A percentile compares a stretch with the other conserved stretches of the same genome.
Evolutionary conservation across 495 filamentous ascomycete species (phyloP).

Genomic region (Tuber indicum): DNA sequence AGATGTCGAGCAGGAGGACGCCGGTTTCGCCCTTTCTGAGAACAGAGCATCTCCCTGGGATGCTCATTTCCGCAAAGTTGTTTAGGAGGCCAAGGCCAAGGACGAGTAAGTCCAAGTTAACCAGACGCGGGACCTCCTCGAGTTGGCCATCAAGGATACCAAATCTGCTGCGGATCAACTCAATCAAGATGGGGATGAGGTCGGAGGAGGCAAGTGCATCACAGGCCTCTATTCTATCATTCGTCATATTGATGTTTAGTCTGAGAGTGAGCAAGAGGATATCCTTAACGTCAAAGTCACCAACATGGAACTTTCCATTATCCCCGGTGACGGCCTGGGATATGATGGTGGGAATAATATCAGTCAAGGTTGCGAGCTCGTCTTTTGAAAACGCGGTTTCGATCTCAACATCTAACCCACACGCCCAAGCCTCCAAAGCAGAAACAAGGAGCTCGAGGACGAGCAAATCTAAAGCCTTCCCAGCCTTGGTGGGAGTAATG

Average conservation of each 20-base stretch:
- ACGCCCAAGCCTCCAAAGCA: constrained; percentile 58
- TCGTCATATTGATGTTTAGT: constrained; percentile 79
- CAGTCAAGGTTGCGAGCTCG: constrained; percentile 30
- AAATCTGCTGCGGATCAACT: constrained; percentile 43
- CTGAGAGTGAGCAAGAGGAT: constrained; percentile 51
- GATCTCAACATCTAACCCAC: constrained; percentile 30
- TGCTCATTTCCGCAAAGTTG: constrained; percentile 75
- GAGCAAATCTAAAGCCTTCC: constrained; percentile 41
- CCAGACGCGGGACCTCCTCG: constrained; percentile 46
- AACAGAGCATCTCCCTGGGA: constrained; percentile 23
- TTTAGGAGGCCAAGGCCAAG: constrained; percentile 77
- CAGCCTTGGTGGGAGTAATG: constrained; percentile 34
- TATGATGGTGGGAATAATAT: constrained; percentile 22
- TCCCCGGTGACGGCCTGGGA: constrained; percentile 14
- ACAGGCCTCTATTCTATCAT: constrained; percentile 65
- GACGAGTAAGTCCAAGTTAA: constrained; percentile 63
- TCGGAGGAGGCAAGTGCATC: constrained; percentile 55
- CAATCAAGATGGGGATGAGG: constrained; percentile 39
- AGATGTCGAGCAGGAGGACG: constrained; percentile 43
- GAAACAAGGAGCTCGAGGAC: constrained; percentile 50
- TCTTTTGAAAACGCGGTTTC: constrained; percentile 27
- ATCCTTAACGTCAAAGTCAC: constrained; percentile 19
- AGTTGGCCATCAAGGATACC: constrained; percentile 44
- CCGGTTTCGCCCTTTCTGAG: constrained; percentile 19
- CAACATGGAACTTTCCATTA: constrained; percentile 9